Percentiles rank a stretch among this genome's conserved stretches.
phyloP scores from a whole-genome alignment of 1,284 basidiomycete genomes.

The Ceratobasidium theobromae region DNA sequence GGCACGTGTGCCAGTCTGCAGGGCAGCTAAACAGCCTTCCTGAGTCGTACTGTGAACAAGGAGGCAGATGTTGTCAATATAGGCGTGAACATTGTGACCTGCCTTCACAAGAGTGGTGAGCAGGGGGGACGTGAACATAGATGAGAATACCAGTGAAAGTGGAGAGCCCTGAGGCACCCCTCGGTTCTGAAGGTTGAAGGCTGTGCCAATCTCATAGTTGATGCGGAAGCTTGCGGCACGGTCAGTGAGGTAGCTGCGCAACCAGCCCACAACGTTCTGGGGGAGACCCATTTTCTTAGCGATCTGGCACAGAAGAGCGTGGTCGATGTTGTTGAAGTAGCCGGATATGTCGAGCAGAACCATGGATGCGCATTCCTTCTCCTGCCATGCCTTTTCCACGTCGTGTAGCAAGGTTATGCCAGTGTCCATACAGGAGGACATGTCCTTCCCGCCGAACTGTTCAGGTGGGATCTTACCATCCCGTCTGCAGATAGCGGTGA shows the following conservation, averaged over 20 bases:
- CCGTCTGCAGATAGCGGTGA: constrained; percentile 39
- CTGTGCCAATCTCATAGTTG: constrained; percentile 33
- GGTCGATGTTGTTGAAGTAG: constrained; percentile 43
- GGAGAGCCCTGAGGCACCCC: constrained; percentile 28
- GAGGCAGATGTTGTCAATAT: constrained; percentile 14
- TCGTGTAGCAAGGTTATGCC: constrained; percentile 38
- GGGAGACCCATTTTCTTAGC: constrained; percentile 27
- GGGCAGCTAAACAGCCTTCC: neutral
- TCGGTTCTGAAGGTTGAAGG: constrained; percentile 26
- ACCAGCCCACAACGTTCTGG: neutral
- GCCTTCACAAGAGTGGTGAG: neutral
- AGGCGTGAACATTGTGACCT: neutral
- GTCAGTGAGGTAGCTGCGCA: constrained; percentile 32
- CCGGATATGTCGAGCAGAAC: constrained; percentile 43
- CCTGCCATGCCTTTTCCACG: constrained; percentile 39
- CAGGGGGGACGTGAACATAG: constrained; percentile 26
- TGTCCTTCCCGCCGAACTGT: constrained; percentile 44
- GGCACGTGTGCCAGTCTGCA: neutral
- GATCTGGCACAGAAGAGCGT: constrained; percentile 32
- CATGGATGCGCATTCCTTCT: constrained; percentile 37
- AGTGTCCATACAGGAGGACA: neutral
- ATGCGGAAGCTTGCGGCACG: constrained; percentile 40
- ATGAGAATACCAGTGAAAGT: constrained; percentile 20
- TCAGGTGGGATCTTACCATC: constrained; percentile 38
- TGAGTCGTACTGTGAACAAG: neutral